Conservation (phyloP, 257 asterid species). For the Solanum appendiculatum region DNA sequence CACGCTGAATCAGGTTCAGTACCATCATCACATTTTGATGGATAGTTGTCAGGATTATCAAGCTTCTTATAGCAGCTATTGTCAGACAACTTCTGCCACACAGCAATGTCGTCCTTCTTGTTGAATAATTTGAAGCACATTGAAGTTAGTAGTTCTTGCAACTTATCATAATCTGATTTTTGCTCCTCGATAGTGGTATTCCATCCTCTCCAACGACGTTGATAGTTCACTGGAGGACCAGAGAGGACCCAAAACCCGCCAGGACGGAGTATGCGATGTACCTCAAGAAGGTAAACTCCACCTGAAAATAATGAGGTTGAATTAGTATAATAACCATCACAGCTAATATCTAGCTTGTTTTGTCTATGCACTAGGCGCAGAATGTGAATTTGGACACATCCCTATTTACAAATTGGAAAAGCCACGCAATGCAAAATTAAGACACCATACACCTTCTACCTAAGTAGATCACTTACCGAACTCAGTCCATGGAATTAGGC, state of each 20-base stretch:
- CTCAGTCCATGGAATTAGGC: constrained; percentile 27
- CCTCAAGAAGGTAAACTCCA: constrained; percentile 23
- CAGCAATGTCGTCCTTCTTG: constrained; percentile 18
- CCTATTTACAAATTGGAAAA: not conserved
- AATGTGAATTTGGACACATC: not conserved
- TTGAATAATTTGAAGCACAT: constrained; percentile 21
- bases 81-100: constrained; percentile 19
- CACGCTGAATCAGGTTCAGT: constrained; percentile 22
- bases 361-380: not conserved
- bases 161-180: constrained; percentile 15
- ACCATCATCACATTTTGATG: constrained; percentile 22
- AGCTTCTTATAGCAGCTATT: constrained; percentile 18
- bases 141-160: constrained; percentile 18
- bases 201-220: constrained; percentile 25
- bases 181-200: constrained; percentile 19
- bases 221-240: constrained; percentile 24
- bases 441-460: not conserved
- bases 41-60: constrained; percentile 14
- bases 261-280: constrained; percentile 24
- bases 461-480: constrained; percentile 4
- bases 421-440: not conserved
- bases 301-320: constrained; percentile 6
- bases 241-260: constrained; percentile 29
- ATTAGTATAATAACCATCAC: not conserved
- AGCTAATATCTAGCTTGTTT: not conserved